These are phyloP conservation scores for Paxillus rubicundulus DNA, from an alignment of 768 basidiomycete genomes.

Conservation along the genomic window DNA sequence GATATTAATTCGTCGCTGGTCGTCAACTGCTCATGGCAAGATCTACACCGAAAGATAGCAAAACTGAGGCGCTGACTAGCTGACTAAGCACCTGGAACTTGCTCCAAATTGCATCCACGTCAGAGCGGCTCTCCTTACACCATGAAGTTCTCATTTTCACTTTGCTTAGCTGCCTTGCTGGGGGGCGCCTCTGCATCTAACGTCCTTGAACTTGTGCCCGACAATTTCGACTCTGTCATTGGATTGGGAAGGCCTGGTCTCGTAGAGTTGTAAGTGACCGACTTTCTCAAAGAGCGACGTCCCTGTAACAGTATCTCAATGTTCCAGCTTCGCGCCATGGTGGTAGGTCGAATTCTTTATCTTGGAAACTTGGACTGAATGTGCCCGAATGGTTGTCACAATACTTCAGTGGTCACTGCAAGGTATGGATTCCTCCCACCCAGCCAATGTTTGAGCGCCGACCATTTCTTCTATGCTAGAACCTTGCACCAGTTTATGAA, in stretches of 20 bases:
- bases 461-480: conserved; percentile 43
- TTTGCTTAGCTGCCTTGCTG: conserved; percentile 56
- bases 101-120: conserved; percentile 30
- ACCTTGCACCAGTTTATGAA: conserved; percentile 85
- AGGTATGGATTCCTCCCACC: conserved; percentile 44
- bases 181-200: conserved; percentile 69
- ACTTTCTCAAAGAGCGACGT: background rate
- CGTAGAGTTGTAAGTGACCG: conserved; percentile 79
- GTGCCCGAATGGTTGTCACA: conserved; percentile 1
- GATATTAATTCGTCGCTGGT: too few species aligned
- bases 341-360: conserved; percentile 50
- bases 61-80: background rate
- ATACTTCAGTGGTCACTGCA: conserved; percentile 73
- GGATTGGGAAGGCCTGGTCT: conserved; percentile 81
- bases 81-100: background rate
- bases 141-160: conserved; percentile 59
- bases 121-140: conserved; percentile 23
- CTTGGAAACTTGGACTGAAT: background rate
- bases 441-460: background rate
- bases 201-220: conserved; percentile 73
- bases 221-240: conserved; percentile 72
- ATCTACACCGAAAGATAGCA: too few species aligned
- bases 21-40: too few species aligned
- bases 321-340: conserved; percentile 78
- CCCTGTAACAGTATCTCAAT: conserved; percentile 1